These are phyloP conservation scores for Secale cereale DNA, from an alignment of 176 grass and related monocot genomes.

Conservation along the genomic window DNA sequence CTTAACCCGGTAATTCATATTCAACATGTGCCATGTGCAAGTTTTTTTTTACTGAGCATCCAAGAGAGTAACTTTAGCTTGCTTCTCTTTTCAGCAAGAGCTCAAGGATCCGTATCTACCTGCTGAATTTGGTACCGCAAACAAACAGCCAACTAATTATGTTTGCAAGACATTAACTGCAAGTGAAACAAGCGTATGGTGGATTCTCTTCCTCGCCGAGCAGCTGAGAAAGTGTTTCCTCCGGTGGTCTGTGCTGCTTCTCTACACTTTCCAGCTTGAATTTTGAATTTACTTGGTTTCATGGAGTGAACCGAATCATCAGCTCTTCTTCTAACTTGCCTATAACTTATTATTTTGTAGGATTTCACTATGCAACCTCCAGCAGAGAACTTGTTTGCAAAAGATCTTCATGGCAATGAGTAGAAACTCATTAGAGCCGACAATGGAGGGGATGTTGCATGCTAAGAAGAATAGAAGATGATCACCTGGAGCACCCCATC, in stretches of 20 bases:
- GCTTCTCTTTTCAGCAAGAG: conserved; percentile 71
- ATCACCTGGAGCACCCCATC: neutral
- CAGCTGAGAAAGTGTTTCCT: neutral
- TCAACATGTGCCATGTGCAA: conserved; percentile 2
- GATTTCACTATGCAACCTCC: conserved; percentile 93
- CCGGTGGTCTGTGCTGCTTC: conserved; percentile 43
- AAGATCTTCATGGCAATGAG: conserved; percentile 93
- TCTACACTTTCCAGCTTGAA: conserved; percentile 1
- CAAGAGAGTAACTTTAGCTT: conserved; percentile 25
- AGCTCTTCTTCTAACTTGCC: conserved; percentile 6
- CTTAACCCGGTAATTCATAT: conserved; percentile 63
- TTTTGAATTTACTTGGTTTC: neutral
- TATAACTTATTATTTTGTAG: conserved; percentile 26
- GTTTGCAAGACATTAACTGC: neutral
- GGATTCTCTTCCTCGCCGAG: neutral
- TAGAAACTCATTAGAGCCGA: conserved; percentile 56
- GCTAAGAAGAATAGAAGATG: neutral
- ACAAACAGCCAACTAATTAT: conserved; percentile 34
- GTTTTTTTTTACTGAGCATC: neutral
- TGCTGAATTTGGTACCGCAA: conserved; percentile 60
- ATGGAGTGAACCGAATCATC: neutral
- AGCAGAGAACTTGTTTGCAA: conserved; percentile 78
- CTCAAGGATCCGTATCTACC: conserved; percentile 90
- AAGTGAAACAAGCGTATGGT: neutral
- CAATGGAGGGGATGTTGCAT: neutral